phyloP scores from a whole-genome alignment of 176 grass and related monocot species.

The Bonia amplexicaulis region DNA sequence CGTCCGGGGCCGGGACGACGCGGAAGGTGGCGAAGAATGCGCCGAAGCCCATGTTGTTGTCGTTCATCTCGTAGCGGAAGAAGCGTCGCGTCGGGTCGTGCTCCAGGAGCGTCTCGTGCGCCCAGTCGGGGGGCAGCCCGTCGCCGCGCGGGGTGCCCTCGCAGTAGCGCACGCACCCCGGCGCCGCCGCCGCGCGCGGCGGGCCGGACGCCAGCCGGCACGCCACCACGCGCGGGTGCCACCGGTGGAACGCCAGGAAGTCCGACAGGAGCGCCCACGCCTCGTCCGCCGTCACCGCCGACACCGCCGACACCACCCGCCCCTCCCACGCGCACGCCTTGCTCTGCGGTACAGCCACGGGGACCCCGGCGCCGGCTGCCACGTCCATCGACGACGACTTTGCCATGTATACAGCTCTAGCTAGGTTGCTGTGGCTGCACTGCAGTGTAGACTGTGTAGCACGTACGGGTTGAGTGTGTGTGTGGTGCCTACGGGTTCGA shows the following conservation, averaged over 20 bases:
- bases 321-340: slow-evolving; percentile 49
- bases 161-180: slow-evolving; percentile 74
- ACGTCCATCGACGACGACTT: neutral
- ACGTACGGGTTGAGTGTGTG: neutral
- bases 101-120: slow-evolving; percentile 75
- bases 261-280: slow-evolving; percentile 74
- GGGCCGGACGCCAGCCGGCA: slow-evolving; percentile 32
- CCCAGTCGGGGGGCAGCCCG: slow-evolving; percentile 43
- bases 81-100: slow-evolving; percentile 39
- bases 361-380: neutral
- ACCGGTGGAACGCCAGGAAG: slow-evolving; percentile 67
- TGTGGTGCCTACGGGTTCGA: neutral
- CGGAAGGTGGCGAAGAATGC: slow-evolving; percentile 53
- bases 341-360: neutral
- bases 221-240: slow-evolving; percentile 57
- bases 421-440: neutral
- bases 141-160: slow-evolving; percentile 21
- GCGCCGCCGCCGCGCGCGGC: neutral
- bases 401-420: neutral
- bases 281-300: slow-evolving; percentile 37
- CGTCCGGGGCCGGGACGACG: slow-evolving; percentile 15
- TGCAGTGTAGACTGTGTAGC: neutral
- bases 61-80: slow-evolving; percentile 86
- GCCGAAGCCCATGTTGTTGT: slow-evolving; percentile 86
- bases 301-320: slow-evolving; percentile 36